Percentiles rank a stretch among this genome's conserved stretches.
These are phyloP conservation scores for Acanthamoeba healyi DNA, from an alignment of 208 protist genomes.

Conservation along the genomic window DNA sequence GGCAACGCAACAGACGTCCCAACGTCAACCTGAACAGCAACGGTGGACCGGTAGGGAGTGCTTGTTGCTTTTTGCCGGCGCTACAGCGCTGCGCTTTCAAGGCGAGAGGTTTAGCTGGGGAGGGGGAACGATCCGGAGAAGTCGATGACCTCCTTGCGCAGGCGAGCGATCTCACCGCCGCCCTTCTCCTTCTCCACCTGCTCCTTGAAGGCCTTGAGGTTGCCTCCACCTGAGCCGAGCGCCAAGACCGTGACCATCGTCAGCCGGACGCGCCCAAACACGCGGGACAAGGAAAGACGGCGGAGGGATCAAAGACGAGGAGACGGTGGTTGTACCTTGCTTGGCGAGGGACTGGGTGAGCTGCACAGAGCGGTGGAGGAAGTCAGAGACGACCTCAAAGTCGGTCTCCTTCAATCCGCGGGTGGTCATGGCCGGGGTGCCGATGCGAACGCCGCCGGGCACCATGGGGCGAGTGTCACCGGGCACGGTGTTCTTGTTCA, in stretches of 20 bases:
- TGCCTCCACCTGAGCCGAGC: not conserved
- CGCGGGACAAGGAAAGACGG: conserved; percentile 79
- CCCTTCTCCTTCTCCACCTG: conserved; percentile 13
- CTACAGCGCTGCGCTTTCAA: too few species aligned
- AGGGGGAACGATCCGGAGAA: conserved; percentile 92
- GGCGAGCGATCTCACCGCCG: conserved; percentile 44
- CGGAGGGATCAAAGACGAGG: conserved; percentile 87
- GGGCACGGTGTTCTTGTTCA: conserved; percentile 91
- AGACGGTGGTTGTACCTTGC: conserved; percentile 65
- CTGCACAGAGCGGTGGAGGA: conserved; percentile 69
- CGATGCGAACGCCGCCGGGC: conserved; percentile 89
- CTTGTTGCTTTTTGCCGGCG: too few species aligned
- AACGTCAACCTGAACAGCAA: too few species aligned
- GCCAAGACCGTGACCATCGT: not conserved
- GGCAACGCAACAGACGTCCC: too few species aligned
- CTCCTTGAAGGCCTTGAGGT: conserved; percentile 52
- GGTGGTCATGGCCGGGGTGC: conserved; percentile 78
- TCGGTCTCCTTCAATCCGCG: conserved; percentile 71
- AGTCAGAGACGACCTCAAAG: conserved; percentile 54
- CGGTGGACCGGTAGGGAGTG: too few species aligned
- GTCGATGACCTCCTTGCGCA: conserved; percentile 92
- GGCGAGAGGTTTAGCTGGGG: conserved; percentile 85
- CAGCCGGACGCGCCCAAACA: not conserved
- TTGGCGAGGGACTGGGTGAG: conserved; percentile 67
- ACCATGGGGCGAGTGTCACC: conserved; percentile 88